Evolutionary conservation across 1,284 basidiomycete species (phyloP), one percentile per base, ranked within the genome.

Genomic region (Agroathelia rolfsii): DNA sequence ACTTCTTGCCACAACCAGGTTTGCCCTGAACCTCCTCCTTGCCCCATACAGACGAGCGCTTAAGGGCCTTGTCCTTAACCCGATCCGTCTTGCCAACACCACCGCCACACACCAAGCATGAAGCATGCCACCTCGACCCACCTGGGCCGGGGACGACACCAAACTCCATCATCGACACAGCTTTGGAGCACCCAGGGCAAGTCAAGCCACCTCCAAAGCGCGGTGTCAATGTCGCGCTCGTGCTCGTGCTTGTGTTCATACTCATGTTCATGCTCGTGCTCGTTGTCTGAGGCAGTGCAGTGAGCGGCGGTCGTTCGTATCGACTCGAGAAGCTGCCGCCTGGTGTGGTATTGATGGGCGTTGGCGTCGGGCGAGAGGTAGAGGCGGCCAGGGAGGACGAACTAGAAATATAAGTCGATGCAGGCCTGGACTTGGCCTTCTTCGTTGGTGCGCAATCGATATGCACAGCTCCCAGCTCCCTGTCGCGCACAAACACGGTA

Each of bases 131-230:
- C 38, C 70, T 66, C 12, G 75, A 76, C 18, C 78, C 77, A 41
- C 81, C 76, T 9, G 84, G 85, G 5, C 84, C 84, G 14, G 80
- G 75, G 19, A 88, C 78, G 14, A 86, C 81, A 5, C 84, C 84
- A 38, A 69, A 62, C 48, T 88, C 83, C 82, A 88, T 86, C 2
- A 71, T 69, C 15, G 78, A 82, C 7, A 87, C 83, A 2, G 69
- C 50, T 45, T 69, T 73, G 38, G 59, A 62, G 51, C 84, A 88
- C 22, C 79, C 81, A 11, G 81, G 80, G 46, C 84, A 88, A 19
- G 62, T 42, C 15, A 62, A 56, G 8, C 69, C 66, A 36, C 71
- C 67, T 15, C 83, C 81, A 44, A 82, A 85, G 3, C 78, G 75
- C 34, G 75, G 71, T 38, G 70, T 66, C 2, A 59, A 45, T 6